These are phyloP conservation scores for Amborella trichopoda DNA, from an alignment of 164 flowering plant species.

Conservation along the genomic window DNA sequence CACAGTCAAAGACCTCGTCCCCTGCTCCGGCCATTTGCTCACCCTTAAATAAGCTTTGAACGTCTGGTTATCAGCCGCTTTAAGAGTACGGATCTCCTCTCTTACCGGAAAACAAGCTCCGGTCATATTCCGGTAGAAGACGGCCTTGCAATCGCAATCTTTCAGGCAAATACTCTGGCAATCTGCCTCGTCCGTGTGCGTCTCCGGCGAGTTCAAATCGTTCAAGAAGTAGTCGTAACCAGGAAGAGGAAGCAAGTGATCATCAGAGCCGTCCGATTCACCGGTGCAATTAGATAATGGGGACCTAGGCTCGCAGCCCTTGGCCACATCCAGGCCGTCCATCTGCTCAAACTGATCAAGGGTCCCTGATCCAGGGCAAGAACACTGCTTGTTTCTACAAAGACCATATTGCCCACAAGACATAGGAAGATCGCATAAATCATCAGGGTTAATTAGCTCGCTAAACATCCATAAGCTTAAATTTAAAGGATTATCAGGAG, in stretches of 20 bases:
- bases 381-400: background rate
- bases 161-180: background rate
- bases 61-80: background rate
- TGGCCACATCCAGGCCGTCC: background rate
- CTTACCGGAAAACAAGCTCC: background rate
- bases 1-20: background rate
- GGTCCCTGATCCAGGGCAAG: background rate
- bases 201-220: background rate
- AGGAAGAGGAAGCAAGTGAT: background rate
- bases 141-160: background rate
- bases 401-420: background rate
- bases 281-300: background rate
- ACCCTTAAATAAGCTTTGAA: background rate
- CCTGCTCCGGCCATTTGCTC: background rate
- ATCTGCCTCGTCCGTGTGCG: background rate
- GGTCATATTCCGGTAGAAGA: background rate
- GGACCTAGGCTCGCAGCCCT: background rate
- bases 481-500: too few species aligned
- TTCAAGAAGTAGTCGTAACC: background rate
- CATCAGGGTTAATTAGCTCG: background rate
- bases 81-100: background rate
- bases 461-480: background rate
- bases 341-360: background rate
- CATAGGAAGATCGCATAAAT: background rate
- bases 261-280: background rate